Base-by-base conservation (phyloP, 2,329 filamentous ascomycete species). In the Trichophyton verrucosum region DNA sequence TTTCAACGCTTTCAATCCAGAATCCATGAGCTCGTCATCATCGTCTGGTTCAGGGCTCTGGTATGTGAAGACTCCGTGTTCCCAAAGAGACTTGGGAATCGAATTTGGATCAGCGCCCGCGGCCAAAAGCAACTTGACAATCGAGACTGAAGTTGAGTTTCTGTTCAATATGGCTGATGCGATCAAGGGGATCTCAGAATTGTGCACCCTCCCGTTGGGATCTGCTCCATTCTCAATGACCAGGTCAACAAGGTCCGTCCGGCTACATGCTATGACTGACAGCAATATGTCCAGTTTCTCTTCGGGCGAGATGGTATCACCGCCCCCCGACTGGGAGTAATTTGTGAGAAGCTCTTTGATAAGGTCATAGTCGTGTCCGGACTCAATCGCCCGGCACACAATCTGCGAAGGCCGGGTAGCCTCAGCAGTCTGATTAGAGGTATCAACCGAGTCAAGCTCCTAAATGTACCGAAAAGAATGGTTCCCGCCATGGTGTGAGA, bases 171-270 rank as follows among this genome's bases (percentile, higher is more conserved):
- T 61, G 17, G 63, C 61, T 46, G 53, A 61, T 57, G 55, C 60
- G 11, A 65, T 51, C 38, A 63, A 17, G 3, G 64, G 61, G 3
- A 63, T 59, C n/a, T 47, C 51, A 30, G 57, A 53, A 20, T 56
- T 53, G 59, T 38, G 40, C 7, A 59, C 57, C 11, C 22, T 60
- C 22, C 61, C 63, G 57, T 64, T 59, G 4, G 64, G 62, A 55
- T 62, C 62, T 9, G 64, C 62, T 33, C 64, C 64, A 47, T 65
- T 49, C 8, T 60, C 56, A 46, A 63, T 40, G 17, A 65, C 58
- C 2, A 65, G 30, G 11, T 58, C 58, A 36, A 64, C 57, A 40
- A 65, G 27, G 13, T 64, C 61, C 0, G 56, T n/a, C 13, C 59
- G 36, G 42, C 61, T 58, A 11, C 42, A 49, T 9, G 60, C 49